Evolutionary conservation across 2,329 filamentous ascomycete species (phyloP).

Genomic region (Apiospora phragmitis): DNA sequence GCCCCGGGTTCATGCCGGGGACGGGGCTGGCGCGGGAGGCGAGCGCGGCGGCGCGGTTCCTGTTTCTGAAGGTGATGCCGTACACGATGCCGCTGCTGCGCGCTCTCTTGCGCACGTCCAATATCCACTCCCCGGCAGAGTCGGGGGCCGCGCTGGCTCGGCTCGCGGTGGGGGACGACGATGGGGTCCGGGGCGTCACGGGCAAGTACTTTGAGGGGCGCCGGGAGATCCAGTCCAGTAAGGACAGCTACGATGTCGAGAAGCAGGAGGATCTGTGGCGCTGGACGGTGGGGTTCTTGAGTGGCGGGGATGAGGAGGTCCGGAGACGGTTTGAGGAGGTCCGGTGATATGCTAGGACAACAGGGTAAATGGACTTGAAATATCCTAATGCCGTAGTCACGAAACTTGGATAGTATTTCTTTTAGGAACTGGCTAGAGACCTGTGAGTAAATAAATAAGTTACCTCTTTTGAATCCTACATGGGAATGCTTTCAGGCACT

Average conservation of each 20-base stretch:
- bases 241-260: conserved; percentile 41
- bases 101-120: conserved; percentile 27
- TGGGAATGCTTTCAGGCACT: neutral
- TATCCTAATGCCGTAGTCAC: too few species aligned
- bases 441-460: neutral
- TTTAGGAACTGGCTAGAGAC: neutral
- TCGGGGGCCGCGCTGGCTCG: conserved; percentile 42
- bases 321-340: neutral
- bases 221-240: conserved; percentile 40
- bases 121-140: conserved; percentile 40
- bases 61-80: conserved; percentile 38
- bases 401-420: too few species aligned
- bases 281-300: conserved; percentile 38
- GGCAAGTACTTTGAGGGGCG: conserved; percentile 46
- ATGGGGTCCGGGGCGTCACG: conserved; percentile 28
- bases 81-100: conserved; percentile 36
- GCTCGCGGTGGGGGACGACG: conserved; percentile 36
- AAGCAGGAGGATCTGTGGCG: conserved; percentile 51
- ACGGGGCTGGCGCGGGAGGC: conserved; percentile 42
- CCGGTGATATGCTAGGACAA: neutral
- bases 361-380: too few species aligned
- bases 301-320: neutral
- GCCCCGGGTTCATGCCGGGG: conserved; percentile 47
- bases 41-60: conserved; percentile 26
- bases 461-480: neutral